Evolutionary conservation across 2,329 filamentous ascomycete genomes (phyloP).

Genomic region (Leptographium flavum): DNA sequence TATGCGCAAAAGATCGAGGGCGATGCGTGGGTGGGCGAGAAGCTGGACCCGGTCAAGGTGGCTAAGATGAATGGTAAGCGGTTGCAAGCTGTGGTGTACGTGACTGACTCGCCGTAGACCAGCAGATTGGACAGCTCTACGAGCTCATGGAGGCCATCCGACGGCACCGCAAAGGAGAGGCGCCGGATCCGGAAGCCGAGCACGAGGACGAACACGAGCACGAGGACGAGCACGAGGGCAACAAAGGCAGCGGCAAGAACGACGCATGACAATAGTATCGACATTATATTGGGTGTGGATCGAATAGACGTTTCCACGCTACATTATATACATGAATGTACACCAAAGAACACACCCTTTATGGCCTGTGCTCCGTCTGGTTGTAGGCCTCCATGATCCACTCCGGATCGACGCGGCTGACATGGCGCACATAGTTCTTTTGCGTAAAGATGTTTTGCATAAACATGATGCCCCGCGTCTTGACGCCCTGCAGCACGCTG

Average conservation of each 20-base stretch:
- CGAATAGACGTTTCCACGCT: no score
- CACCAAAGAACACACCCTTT: neutral
- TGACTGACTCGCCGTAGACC: constrained; percentile 41
- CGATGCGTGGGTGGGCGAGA: constrained; percentile 70
- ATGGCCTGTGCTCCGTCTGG: neutral
- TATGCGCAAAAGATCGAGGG: constrained; percentile 91
- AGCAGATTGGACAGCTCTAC: constrained; percentile 87
- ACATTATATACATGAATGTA: no score
- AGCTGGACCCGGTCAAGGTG: constrained; percentile 68
- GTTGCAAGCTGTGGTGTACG: neutral
- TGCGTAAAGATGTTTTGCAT: constrained; percentile 52
- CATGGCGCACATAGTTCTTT: constrained; percentile 53
- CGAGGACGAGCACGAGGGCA: no score
- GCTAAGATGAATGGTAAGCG: constrained; percentile 84
- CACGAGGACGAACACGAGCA: no score
- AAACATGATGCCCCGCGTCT: constrained; percentile 55
- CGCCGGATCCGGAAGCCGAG: neutral
- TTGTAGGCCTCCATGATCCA: constrained; percentile 38
- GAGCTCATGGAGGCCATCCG: constrained; percentile 79
- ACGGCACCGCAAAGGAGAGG: constrained; percentile 18
- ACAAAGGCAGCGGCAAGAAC: neutral
- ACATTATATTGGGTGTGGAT: neutral
- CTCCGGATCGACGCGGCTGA: constrained; percentile 43
- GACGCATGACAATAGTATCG: neutral
- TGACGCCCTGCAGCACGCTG: constrained; percentile 47